Evolutionary conservation across 805 yeast genomes (phyloP).

Genomic region (Kodamaea sagamina): DNA sequence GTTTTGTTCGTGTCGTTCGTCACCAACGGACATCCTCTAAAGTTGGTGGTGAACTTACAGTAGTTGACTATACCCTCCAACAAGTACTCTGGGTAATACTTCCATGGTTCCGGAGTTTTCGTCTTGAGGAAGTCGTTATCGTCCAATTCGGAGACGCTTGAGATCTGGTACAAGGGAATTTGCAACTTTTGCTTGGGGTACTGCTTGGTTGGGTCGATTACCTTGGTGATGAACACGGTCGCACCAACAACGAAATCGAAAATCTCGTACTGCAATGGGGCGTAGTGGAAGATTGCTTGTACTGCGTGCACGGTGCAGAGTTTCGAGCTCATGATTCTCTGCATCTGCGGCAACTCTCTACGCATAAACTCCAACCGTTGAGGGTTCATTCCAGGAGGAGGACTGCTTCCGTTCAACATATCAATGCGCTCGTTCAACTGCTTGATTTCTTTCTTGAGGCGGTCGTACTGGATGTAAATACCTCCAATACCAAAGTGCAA

Average conservation of each 20-base stretch:
- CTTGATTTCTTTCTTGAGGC: conserved; percentile 50
- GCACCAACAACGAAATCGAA: conserved; percentile 80
- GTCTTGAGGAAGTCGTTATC: conserved; percentile 70
- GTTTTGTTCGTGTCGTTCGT: conserved; percentile 50
- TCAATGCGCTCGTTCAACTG: conserved; percentile 52
- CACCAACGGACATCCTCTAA: conserved; percentile 57
- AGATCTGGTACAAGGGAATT: conserved; percentile 58
- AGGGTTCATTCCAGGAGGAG: conserved; percentile 32
- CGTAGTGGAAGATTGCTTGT: conserved; percentile 61
- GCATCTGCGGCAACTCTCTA: conserved; percentile 51
- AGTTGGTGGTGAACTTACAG: conserved; percentile 60
- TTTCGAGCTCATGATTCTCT: conserved; percentile 35
- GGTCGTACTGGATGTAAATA: conserved; percentile 53
- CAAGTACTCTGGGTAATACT: conserved; percentile 80
- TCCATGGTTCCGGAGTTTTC: conserved; percentile 74
- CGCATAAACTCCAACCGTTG: conserved; percentile 24
- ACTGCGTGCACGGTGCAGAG: conserved; percentile 56
- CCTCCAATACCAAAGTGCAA: conserved; percentile 92
- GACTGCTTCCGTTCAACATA: conserved; percentile 38
- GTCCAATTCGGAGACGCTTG: conserved; percentile 66
- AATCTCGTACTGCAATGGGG: conserved; percentile 59
- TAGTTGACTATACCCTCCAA: conserved; percentile 81
- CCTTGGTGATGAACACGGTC: conserved; percentile 66
- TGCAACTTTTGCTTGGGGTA: conserved; percentile 55
- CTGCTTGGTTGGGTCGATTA: conserved; percentile 69